Evolutionary conservation across 2,329 filamentous ascomycete genomes (phyloP).

Genomic region (Pseudopithomyces maydicus): DNA sequence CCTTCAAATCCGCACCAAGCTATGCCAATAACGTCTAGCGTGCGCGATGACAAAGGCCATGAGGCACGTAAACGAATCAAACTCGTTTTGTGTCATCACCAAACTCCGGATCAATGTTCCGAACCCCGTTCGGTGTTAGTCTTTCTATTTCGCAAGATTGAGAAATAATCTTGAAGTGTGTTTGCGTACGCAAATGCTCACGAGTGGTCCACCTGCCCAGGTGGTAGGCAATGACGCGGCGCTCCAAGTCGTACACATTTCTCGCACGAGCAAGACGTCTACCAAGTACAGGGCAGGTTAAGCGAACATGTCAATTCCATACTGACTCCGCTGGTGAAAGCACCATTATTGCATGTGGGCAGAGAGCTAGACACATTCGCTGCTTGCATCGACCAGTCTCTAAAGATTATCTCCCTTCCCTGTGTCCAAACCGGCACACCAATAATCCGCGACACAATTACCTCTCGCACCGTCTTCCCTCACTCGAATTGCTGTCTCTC

Average conservation of each 20-base stretch:
- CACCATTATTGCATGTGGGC: not conserved
- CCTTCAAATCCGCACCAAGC: not conserved
- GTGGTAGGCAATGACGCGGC: too few species aligned
- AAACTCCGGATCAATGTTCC: not conserved
- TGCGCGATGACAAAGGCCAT: not conserved
- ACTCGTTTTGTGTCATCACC: not conserved
- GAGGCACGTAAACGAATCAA: not conserved
- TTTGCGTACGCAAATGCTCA: too few species aligned
- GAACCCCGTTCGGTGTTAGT: not conserved
- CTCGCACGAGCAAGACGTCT: too few species aligned
- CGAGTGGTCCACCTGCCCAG: too few species aligned
- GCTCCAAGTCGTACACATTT: too few species aligned
- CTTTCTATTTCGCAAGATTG: too few species aligned
- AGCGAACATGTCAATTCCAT: too few species aligned
- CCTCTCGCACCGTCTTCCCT: constrained; percentile 8
- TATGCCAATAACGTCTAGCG: not conserved
- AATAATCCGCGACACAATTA: constrained; percentile 15
- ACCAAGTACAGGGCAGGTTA: too few species aligned
- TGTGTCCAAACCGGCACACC: constrained; percentile 9
- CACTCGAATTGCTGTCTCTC: constrained; percentile 6
- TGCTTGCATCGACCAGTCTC: too few species aligned
- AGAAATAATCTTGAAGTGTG: too few species aligned
- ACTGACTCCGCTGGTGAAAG: too few species aligned
- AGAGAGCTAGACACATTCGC: too few species aligned
- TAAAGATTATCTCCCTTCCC: not conserved